Evolutionary conservation across 1,139 yeast genomes (phyloP).

Genomic region (Entelexis paramagnoliae): DNA sequence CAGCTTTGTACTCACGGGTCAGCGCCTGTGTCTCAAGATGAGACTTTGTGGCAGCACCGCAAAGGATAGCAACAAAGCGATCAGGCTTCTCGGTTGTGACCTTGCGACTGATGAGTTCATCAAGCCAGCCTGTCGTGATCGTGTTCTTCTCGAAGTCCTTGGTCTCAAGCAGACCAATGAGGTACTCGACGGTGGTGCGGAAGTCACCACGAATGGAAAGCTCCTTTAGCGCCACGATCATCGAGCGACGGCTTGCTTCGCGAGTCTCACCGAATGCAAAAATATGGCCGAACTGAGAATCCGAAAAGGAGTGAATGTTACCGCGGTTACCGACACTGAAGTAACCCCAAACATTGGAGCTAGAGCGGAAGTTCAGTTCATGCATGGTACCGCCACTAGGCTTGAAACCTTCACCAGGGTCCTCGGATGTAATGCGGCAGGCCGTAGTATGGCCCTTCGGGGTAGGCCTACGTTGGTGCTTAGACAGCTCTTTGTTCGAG

Average conservation of each 20-base stretch:
- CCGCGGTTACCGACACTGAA: conserved; percentile 95
- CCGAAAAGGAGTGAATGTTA: conserved; percentile 93
- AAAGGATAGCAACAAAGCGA: conserved; percentile 74
- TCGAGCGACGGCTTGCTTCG: conserved; percentile 93
- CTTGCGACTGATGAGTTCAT: conserved; percentile 83
- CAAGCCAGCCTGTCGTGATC: conserved; percentile 97
- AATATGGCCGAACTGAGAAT: conserved; percentile 96
- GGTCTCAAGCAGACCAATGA: conserved; percentile 87
- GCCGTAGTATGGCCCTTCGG: conserved; percentile 99
- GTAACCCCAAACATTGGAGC: conserved; percentile 98
- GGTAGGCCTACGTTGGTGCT: conserved; percentile 78
- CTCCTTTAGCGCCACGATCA: conserved; percentile 97
- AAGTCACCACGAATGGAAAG: conserved; percentile 95
- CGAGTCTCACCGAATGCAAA: conserved; percentile 98
- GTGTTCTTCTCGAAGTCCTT: conserved; percentile 94
- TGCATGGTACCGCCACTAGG: conserved; percentile 96
- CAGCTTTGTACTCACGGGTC: conserved; percentile 53
- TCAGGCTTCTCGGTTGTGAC: conserved; percentile 97
- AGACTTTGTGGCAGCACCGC: conserved; percentile 97
- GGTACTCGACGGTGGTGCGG: conserved; percentile 93
- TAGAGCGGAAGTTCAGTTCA: conserved; percentile 90
- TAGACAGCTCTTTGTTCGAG: conserved; percentile 56
- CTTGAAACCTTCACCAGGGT: conserved; percentile 98
- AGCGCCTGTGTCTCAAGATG: conserved; percentile 69
- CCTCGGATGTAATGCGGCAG: conserved; percentile 97